Conservation (phyloP, 2,329 filamentous ascomycete genomes). For the Aspergillus oerlinghausenensis region DNA sequence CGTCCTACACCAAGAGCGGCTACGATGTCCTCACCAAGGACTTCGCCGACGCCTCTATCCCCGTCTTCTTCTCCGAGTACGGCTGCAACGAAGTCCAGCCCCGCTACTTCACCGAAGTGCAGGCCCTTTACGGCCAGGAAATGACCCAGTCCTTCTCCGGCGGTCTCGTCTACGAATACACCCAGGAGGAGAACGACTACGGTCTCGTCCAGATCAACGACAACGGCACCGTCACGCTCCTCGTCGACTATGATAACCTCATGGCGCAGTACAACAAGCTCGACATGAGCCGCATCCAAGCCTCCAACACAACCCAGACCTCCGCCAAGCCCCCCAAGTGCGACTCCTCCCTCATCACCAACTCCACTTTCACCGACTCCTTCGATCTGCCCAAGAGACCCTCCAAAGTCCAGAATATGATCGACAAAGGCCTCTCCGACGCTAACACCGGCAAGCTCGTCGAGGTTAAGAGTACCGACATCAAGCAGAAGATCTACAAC, state of each 20-base stretch:
- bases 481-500: slow-evolving; percentile 55
- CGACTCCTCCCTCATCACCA: slow-evolving; percentile 60
- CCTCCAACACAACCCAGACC: slow-evolving; percentile 54
- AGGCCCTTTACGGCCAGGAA: slow-evolving; percentile 54
- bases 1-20: slow-evolving; percentile 50
- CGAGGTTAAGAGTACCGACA: slow-evolving; percentile 51
- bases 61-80: slow-evolving; percentile 65
- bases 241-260: slow-evolving; percentile 68
- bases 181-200: slow-evolving; percentile 45
- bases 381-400: slow-evolving; percentile 72
- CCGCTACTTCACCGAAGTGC: slow-evolving; percentile 58
- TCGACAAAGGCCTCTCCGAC: slow-evolving; percentile 67
- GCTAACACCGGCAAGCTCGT: slow-evolving; percentile 63
- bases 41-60: slow-evolving; percentile 55
- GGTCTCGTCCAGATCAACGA: slow-evolving; percentile 58
- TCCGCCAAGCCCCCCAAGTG: slow-evolving; percentile 60
- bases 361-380: slow-evolving; percentile 64
- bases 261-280: slow-evolving; percentile 70
- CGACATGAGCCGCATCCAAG: slow-evolving; percentile 64
- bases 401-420: slow-evolving; percentile 63
- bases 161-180: slow-evolving; percentile 51
- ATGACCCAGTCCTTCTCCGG: slow-evolving; percentile 58
- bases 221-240: slow-evolving; percentile 55
- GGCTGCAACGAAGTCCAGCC: slow-evolving; percentile 58
- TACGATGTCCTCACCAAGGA: slow-evolving; percentile 56